phyloP scores from a whole-genome alignment of 495 filamentous ascomycete species.

The Penicillium flavigenum region DNA sequence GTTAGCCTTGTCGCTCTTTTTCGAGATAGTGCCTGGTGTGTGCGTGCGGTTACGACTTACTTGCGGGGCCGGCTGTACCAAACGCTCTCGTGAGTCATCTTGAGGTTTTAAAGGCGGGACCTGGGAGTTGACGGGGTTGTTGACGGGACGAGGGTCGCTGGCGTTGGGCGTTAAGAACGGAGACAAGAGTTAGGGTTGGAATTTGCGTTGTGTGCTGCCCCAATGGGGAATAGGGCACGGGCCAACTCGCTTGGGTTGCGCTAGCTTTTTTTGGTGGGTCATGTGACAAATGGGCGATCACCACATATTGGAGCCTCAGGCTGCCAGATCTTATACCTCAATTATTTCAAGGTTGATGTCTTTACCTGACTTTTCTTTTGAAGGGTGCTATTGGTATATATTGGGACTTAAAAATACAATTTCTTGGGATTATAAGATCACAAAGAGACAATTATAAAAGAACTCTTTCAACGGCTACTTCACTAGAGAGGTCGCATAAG shows the following conservation, averaged over 20 bases:
- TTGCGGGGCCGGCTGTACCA: slow-evolving; percentile 97
- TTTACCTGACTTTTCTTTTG: not conserved
- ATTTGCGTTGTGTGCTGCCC: slow-evolving; percentile 43
- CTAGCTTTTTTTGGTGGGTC: slow-evolving; percentile 30
- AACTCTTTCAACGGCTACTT: no score
- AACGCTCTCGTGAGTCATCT: slow-evolving; percentile 99
- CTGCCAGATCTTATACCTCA: slow-evolving; percentile 7
- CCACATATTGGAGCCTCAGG: slow-evolving; percentile 12
- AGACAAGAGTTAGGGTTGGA: slow-evolving; percentile 39
- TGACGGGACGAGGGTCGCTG: slow-evolving; percentile 40
- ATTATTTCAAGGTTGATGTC: not conserved
- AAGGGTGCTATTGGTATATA: not conserved
- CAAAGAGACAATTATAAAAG: no score
- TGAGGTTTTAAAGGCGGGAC: slow-evolving; percentile 43
- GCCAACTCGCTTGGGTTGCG: slow-evolving; percentile 38
- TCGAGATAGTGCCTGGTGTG: slow-evolving; percentile 4
- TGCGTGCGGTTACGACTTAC: slow-evolving; percentile 48
- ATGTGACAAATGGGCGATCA: slow-evolving; percentile 17
- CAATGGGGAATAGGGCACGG: slow-evolving; percentile 33
- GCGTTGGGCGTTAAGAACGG: slow-evolving; percentile 42
- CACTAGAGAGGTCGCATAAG: no score
- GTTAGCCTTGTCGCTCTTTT: slow-evolving; percentile 17
- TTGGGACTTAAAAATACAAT: not conserved
- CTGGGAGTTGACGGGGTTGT: slow-evolving; percentile 41
- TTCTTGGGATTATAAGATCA: not conserved